Base-by-base conservation (phyloP, 371 early-diverging fungal species). In the Mortierella sp. region DNA sequence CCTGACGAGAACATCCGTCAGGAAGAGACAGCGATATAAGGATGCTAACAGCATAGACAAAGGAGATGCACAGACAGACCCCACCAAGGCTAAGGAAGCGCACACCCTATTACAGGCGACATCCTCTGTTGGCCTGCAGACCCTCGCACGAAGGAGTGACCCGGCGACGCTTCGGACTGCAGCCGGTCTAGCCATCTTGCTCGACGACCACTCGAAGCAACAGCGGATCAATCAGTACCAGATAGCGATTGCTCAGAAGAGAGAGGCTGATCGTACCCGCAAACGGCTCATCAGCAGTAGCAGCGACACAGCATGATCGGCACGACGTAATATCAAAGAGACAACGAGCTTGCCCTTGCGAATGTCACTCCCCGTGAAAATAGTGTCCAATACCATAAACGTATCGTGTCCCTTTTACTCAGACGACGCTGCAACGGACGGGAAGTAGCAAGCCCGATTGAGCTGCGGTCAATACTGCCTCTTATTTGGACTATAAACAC, bases 151-250 rank as follows among this genome's bases (percentile, higher is more conserved):
- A 26, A 37, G 70, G n/a, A 60, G 52, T 4, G 76, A 76, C 43
- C 24, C 60, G 6, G 58, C 60, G 4, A 64, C 76, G n/a, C 51
- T 76, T 7, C 41, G 76, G 48, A 69, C 64, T 3, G 76, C 52
- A 15, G 76, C 76, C 4, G 76, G 69, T 7, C 50, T 76, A 5
- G 76, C 76, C 1, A 64, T 76, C 34, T 21, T 76, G 27, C 51
- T 76, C 27, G 34, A 64, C n/a, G 76, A 76, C 27, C 65, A 53
- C 4, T 64, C 65, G 2, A 50, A 39, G 21, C 49, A 64, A 46
- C 54, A 60, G 11, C 56, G 60, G 34, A 31, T 69, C 8, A 19
- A 28, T 12, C 59, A 41, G 11, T 76, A 76, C 19, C 48, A 52
- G 24, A 42, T 1, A 5, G 61, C 61, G 0, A 24, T 58, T 32